These are phyloP conservation scores for Aegilops tauschii DNA, from an alignment of 176 grass and related monocot genomes.

Conservation along the genomic window DNA sequence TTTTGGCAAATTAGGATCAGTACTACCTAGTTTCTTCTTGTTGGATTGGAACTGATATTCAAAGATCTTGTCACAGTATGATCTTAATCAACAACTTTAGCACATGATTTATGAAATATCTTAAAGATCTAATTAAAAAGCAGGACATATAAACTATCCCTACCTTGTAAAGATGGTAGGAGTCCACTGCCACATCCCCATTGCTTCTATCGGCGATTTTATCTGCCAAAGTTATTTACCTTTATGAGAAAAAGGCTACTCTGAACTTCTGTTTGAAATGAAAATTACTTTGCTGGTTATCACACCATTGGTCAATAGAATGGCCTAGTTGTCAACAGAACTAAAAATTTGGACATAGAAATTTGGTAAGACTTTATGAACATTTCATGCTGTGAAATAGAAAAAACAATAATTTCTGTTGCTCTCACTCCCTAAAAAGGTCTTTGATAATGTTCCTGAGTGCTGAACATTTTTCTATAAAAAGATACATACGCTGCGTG, in stretches of 20 bases:
- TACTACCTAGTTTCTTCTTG: background rate
- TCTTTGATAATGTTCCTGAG: background rate
- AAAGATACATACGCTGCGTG: background rate
- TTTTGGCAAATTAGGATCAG: background rate
- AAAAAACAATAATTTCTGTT: background rate
- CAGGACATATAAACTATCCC: background rate
- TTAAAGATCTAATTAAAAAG: background rate
- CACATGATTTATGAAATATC: background rate
- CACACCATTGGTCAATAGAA: background rate
- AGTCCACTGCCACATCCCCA: constrained; percentile 54
- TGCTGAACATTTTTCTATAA: background rate
- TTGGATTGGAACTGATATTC: background rate
- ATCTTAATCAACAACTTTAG: background rate
- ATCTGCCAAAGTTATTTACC: constrained; percentile 17
- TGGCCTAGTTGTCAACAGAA: background rate
- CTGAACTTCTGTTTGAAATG: background rate
- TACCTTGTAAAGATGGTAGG: constrained; percentile 66
- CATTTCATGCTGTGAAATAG: background rate
- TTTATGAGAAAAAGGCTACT: background rate
- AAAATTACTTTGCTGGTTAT: background rate
- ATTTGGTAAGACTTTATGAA: background rate
- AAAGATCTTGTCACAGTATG: background rate
- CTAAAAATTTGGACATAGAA: background rate
- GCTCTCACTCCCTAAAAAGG: background rate
- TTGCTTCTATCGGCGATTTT: constrained; percentile 52